Evolutionary conservation across 2,329 filamentous ascomycete genomes (phyloP), one percentile per base, ranked within the genome.

Genomic region (Madurella mycetomatis): DNA sequence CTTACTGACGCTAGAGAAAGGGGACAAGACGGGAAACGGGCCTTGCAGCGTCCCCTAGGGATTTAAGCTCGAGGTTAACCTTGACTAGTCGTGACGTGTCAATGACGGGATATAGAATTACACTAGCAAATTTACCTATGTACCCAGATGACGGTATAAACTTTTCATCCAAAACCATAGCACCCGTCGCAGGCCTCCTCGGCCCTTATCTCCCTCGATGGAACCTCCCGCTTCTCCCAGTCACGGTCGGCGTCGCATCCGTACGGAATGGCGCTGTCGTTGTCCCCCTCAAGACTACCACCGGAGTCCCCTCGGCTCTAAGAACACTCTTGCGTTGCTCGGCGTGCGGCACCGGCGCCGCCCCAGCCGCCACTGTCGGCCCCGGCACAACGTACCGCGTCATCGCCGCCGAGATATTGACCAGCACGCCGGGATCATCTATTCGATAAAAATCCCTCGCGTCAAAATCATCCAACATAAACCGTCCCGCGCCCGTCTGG

Each of bases 341-440:
- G 9, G 51, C 34, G 47, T 65, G 46, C 44, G 62, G 61, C 39
- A 68, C 49, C 2, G 65, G 64, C 54, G 41, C 59, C 5, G 65
- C 65, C n/a, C 60, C 53, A 5, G 40, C 48, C 2, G 60, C 64
- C 31, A 67, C 41, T 19, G 65, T 63, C 39, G 66, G 66, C 1
- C 66, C 66, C 0, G 66, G 66, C 1, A 69, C 64, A 1, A 37
- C 41, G 47, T 69, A 69, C 17, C 50, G 58, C 18, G 47, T 56
- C 44, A 64, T 8, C 15, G 48, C 51, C 41, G 53, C 51, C 11
- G 58, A 62, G 4, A 67, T 60, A 49, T 67, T 61, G 4, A 68
- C 49, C 11, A 51, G 41, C 18, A 68, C 59, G 0, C 66, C 66
- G 13, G 63, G 54, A 25, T 68, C 62, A 1, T 56, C 53, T 1